Percentiles rank a stretch among this genome's conserved stretches.
Evolutionary conservation across 805 yeast genomes (phyloP).

Genomic region (Myxozyma sirexii): DNA sequence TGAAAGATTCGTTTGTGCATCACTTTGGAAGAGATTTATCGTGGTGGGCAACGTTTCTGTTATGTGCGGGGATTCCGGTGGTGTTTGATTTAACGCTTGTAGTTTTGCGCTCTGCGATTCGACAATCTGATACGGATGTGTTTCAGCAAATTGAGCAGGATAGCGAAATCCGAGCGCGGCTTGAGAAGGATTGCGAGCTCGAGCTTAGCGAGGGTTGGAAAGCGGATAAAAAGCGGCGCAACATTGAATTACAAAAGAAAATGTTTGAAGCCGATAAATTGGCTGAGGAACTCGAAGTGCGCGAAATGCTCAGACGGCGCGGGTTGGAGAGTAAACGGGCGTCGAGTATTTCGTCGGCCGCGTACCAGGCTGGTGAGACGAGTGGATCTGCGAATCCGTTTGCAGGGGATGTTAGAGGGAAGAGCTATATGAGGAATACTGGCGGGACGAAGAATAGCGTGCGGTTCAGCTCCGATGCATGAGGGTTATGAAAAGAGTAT

Average conservation of each 20-base stretch:
- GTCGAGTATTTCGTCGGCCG: not conserved
- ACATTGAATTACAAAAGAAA: slow-evolving; percentile 25
- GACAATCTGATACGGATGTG: slow-evolving; percentile 74
- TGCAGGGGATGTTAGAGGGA: not conserved
- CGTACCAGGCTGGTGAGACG: not conserved
- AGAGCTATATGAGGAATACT: not conserved
- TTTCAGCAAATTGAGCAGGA: slow-evolving; percentile 79
- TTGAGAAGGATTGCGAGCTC: slow-evolving; percentile 71
- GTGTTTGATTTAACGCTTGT: slow-evolving; percentile 67
- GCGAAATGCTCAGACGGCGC: slow-evolving; percentile 7
- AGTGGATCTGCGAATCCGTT: not conserved
- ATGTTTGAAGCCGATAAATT: slow-evolving; percentile 2
- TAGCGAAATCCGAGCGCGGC: slow-evolving; percentile 60
- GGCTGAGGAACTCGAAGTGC: slow-evolving; percentile 16
- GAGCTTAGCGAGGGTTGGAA: slow-evolving; percentile 81
- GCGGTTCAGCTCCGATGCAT: slow-evolving; percentile 13
- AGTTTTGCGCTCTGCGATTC: slow-evolving; percentile 55
- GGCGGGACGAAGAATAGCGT: not conserved
- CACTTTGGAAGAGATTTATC: slow-evolving; percentile 78
- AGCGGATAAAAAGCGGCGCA: slow-evolving; percentile 44
- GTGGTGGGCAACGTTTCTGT: slow-evolving; percentile 81
- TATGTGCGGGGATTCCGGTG: slow-evolving; percentile 60
- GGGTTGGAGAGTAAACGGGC: slow-evolving; percentile 6
- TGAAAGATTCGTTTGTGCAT: slow-evolving; percentile 63
- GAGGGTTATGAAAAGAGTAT: not conserved